These are phyloP conservation scores for Hypericum androsaemum DNA, from an alignment of 345 rosid genomes.

Conservation along the genomic window DNA sequence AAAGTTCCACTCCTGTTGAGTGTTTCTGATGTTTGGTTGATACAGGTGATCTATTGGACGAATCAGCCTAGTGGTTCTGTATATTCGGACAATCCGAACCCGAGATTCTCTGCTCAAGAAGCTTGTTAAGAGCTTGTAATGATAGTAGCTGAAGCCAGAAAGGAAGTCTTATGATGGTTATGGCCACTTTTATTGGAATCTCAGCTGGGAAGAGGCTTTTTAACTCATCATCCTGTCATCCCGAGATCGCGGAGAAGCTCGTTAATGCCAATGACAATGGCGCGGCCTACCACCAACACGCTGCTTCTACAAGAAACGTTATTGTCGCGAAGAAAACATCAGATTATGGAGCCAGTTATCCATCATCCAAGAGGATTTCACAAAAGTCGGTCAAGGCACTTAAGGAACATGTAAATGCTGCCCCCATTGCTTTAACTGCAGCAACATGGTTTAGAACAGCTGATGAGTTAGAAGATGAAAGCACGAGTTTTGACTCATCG, in stretches of 20 bases:
- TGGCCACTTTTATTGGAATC: constrained; percentile 75
- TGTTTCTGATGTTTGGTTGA: too few species aligned
- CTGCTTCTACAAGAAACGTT: constrained; percentile 31
- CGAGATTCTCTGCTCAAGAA: too few species aligned
- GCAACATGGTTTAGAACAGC: constrained; percentile 31
- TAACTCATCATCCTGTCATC: constrained; percentile 53
- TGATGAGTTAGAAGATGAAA: constrained; percentile 34
- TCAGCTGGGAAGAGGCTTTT: constrained; percentile 65
- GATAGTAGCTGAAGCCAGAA: constrained; percentile 16
- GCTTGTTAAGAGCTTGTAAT: constrained; percentile 16
- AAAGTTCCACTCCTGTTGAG: too few species aligned
- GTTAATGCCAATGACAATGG: constrained; percentile 38
- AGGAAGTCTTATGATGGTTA: constrained; percentile 52
- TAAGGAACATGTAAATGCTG: constrained; percentile 41
- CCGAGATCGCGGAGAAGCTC: constrained; percentile 44
- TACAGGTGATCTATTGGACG: too few species aligned
- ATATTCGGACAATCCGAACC: too few species aligned
- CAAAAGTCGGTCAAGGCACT: constrained; percentile 47
- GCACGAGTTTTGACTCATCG: constrained; percentile 38
- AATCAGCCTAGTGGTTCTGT: too few species aligned
- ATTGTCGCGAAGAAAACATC: constrained; percentile 46
- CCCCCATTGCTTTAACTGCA: constrained; percentile 29
- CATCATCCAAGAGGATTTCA: constrained; percentile 28
- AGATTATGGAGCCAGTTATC: constrained; percentile 38
- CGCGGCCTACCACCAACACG: constrained; percentile 25